Base-by-base conservation (phyloP, 1,139 yeast genomes). In the Geotrichum phurueaensis region DNA sequence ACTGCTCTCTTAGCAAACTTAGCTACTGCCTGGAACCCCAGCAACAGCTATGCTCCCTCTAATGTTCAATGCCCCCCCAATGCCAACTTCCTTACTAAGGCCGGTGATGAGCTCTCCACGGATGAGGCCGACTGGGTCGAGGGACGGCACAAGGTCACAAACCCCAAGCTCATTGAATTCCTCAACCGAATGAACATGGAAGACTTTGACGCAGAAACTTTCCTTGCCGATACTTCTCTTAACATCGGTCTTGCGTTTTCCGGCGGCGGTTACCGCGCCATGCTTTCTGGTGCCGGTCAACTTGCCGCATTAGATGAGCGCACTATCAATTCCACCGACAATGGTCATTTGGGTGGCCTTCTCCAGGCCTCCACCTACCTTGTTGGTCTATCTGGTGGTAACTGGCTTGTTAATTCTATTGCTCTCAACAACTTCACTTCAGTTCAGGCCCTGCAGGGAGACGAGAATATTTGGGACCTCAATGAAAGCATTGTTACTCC, bases 191-290 rank as follows among this genome's bases (percentile, higher is more conserved):
- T 89, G 3, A 83, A 85, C 60, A 69, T 87, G 67, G 75, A 82
- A 5, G 86, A 83, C 67, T 85, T 89, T 66, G 82, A 84, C 67
- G 81, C 83, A 1, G 76, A 74, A 22, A 67, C 70, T 2, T 85
- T 83, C 67, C 70, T 87, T 75, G 90, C 58, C 72, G 63, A 73
- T 52, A 75, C 80, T 33, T 75, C 76, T 27, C 78, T 82, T 60
- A 79, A 76, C 57, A 78, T 89, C 59, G 97, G 87, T 2, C 70
- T 90, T 22, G 91, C 96, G 2, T 87, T 89, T 69, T 84, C 94
- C 5, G 97, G 97, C 50, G 97, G 97, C 68, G 96, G 97, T 2
- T 90, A 89, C 74, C 81, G 97, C 62, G 96, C 97, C 57, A 89
- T 90, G 96, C 75, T 90, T 51, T 75, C 79, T 60, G 96, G 96